Conservation (phyloP, 805 yeast species). For the Hanseniaspora jakobsenii region DNA sequence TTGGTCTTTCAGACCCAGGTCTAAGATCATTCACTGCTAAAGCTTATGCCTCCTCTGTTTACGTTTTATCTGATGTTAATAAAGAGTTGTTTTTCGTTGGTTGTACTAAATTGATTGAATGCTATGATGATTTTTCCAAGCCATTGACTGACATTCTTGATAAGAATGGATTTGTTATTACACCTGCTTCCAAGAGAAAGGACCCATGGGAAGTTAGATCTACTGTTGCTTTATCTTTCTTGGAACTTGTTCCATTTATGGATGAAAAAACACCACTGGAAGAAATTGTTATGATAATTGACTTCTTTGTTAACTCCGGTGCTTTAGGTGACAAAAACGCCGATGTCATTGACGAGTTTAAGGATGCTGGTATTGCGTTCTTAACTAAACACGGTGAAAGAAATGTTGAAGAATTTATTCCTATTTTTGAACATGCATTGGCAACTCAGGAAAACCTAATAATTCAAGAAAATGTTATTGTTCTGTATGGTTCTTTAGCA, state of each 20-base stretch:
- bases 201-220: slow-evolving; percentile 81
- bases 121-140: slow-evolving; percentile 48
- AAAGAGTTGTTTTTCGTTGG: slow-evolving; percentile 26
- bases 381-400: slow-evolving; percentile 54
- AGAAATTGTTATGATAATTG: slow-evolving; percentile 44
- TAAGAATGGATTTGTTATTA: slow-evolving; percentile 64
- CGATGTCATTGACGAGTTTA: slow-evolving; percentile 66
- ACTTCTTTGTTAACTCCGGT: slow-evolving; percentile 47
- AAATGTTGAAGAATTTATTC: slow-evolving; percentile 61
- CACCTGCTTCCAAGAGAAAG: slow-evolving; percentile 44
- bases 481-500: slow-evolving; percentile 83
- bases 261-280: slow-evolving; percentile 33
- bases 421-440: slow-evolving; percentile 64
- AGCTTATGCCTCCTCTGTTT: slow-evolving; percentile 49
- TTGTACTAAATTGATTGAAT: slow-evolving; percentile 37
- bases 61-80: slow-evolving; percentile 27
- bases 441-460: slow-evolving; percentile 29
- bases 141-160: slow-evolving; percentile 73
- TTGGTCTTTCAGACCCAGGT: slow-evolving; percentile 48
- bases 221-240: slow-evolving; percentile 62
- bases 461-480: slow-evolving; percentile 67
- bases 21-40: slow-evolving; percentile 61
- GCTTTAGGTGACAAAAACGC: slow-evolving; percentile 67
- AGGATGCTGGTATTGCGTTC: slow-evolving; percentile 75
- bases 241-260: slow-evolving; percentile 24